These are phyloP conservation scores for Stephanodiscus triporus DNA, from an alignment of 108 stramenopile genomes.

Conservation along the genomic window DNA sequence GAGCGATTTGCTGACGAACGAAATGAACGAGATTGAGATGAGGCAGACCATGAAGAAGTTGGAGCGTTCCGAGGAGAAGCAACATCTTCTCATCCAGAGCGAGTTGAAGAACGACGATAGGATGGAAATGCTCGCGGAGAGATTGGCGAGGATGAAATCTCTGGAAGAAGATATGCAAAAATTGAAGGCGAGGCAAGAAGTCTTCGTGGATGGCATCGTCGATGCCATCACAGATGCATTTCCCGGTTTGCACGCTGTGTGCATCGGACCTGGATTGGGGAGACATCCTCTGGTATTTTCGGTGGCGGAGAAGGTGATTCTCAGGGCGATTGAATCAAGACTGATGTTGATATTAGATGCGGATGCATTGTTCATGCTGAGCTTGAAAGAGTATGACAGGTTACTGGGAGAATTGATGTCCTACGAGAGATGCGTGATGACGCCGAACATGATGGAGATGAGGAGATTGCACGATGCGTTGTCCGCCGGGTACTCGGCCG, in stretches of 20 bases:
- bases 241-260: conserved; percentile 75
- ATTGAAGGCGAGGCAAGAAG: conserved; percentile 13
- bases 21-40: neutral
- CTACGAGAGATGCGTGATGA: conserved; percentile 76
- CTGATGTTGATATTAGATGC: conserved; percentile 93
- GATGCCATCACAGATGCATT: conserved; percentile 52
- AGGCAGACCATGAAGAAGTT: conserved; percentile 7
- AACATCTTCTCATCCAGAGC: conserved; percentile 10
- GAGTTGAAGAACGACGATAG: conserved; percentile 21
- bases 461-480: conserved; percentile 52
- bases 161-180: conserved; percentile 16
- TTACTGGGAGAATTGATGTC: conserved; percentile 29
- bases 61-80: neutral
- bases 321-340: conserved; percentile 49
- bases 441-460: conserved; percentile 95
- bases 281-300: conserved; percentile 72
- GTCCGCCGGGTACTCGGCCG: conserved; percentile 19
- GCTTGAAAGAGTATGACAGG: conserved; percentile 56
- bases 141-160: conserved; percentile 19
- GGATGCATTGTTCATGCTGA: conserved; percentile 90
- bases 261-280: conserved; percentile 96
- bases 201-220: conserved; percentile 51
- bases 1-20: conserved; percentile 7
- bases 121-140: conserved; percentile 21
- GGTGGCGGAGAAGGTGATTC: conserved; percentile 64